Conservation (phyloP, 768 basidiomycete genomes). For the Naematelia encephala region DNA sequence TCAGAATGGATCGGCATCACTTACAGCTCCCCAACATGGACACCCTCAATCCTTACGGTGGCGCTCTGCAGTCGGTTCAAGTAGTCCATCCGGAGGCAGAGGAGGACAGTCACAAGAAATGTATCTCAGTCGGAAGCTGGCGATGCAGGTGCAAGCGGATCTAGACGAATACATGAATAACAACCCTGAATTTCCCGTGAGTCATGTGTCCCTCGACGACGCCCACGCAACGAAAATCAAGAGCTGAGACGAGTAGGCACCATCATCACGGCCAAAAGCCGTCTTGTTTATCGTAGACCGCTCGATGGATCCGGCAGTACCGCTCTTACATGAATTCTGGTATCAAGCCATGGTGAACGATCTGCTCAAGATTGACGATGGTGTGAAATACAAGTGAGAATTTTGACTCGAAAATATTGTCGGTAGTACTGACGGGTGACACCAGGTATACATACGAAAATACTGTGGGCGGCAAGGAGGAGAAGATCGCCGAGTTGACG, state of each 20-base stretch:
- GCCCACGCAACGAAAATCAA: too few relatives aligned
- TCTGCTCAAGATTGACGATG: conserved; percentile 80
- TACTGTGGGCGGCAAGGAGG: conserved; percentile 75
- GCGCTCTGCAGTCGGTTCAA: conserved; percentile 44
- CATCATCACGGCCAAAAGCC: conserved; percentile 63
- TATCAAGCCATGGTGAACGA: conserved; percentile 99
- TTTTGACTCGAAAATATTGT: neutral
- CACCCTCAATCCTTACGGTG: conserved; percentile 39
- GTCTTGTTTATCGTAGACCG: conserved; percentile 91
- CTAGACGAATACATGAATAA: conserved; percentile 81
- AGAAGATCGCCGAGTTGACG: conserved; percentile 78
- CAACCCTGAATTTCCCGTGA: conserved; percentile 82
- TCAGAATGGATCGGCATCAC: conserved; percentile 12
- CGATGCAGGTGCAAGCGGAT: conserved; percentile 75
- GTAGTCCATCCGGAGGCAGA: conserved; percentile 54
- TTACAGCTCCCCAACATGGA: conserved; percentile 20
- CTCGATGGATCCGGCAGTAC: conserved; percentile 88
- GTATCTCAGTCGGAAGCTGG: conserved; percentile 74
- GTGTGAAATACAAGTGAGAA: conserved; percentile 77
- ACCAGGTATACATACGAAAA: conserved; percentile 89
- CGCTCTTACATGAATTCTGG: conserved; percentile 93
- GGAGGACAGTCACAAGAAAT: conserved; percentile 54
- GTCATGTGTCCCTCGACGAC: conserved; percentile 44
- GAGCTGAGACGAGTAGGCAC: conserved; percentile 23
- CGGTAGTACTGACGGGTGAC: neutral